phyloP scores from a whole-genome alignment of 768 basidiomycete genomes.

The Pleurotus tuber-regium region DNA sequence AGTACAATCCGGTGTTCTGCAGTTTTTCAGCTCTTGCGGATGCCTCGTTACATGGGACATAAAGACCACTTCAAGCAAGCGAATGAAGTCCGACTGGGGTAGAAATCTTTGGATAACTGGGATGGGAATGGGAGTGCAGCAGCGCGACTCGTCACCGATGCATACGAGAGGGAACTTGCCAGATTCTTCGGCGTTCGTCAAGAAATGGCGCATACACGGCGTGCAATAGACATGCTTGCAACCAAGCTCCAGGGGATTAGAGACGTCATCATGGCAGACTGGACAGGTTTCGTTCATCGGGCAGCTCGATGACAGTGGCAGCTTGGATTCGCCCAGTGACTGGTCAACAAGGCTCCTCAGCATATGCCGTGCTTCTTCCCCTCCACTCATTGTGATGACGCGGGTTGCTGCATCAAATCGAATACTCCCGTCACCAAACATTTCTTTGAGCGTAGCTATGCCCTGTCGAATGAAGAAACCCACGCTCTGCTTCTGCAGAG shows the following conservation, averaged over 20 bases:
- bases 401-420: conserved; percentile 36
- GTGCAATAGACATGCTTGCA: conserved; percentile 54
- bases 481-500: conserved; percentile 36
- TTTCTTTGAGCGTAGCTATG: conserved; percentile 46
- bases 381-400: conserved; percentile 48
- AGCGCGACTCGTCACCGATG: conserved; percentile 57
- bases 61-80: conserved; percentile 56
- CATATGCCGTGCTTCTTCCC: conserved; percentile 51
- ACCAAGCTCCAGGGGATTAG: conserved; percentile 37
- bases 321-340: conserved; percentile 25
- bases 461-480: conserved; percentile 52
- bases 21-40: conserved; percentile 57
- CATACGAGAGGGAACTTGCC: conserved; percentile 61
- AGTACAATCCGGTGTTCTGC: conserved; percentile 70
- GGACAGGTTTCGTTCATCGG: conserved; percentile 37
- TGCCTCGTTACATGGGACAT: conserved; percentile 51
- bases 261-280: conserved; percentile 47
- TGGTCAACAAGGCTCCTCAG: conserved; percentile 43
- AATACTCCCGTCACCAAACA: conserved; percentile 53
- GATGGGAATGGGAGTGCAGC: conserved; percentile 53
- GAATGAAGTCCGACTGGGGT: conserved; percentile 44
- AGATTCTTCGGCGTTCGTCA: conserved; percentile 36
- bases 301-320: background rate
- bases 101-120: conserved; percentile 50
- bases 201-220: conserved; percentile 45